Conservation (phyloP, 305 asterid species). For the Fraxinus xanthoxyloides region DNA sequence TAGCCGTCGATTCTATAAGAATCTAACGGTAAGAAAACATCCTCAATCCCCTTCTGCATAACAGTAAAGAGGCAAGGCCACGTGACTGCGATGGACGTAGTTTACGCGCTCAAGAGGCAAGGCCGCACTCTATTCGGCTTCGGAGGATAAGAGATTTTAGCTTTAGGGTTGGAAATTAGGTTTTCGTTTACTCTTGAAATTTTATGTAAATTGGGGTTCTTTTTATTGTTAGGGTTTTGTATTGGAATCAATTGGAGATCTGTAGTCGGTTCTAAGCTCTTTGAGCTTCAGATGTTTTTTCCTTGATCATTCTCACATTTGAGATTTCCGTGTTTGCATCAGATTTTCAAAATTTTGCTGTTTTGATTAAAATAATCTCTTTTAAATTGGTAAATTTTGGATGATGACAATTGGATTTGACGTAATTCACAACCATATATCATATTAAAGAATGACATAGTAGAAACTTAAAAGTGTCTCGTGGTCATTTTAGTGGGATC, state of each 20-base stretch:
- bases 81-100: slow-evolving; percentile 14
- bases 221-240: neutral
- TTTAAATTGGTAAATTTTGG: neutral
- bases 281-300: neutral
- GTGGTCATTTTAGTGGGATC: too few relatives aligned
- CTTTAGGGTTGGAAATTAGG: neutral
- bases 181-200: neutral
- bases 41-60: neutral
- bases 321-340: neutral
- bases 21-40: slow-evolving; percentile 28
- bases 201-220: neutral
- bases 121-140: slow-evolving; percentile 15
- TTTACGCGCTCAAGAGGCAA: slow-evolving; percentile 14
- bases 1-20: slow-evolving; percentile 26
- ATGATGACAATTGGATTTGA: neutral
- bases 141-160: neutral
- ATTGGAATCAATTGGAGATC: neutral
- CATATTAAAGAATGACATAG: too few relatives aligned
- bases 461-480: too few relatives aligned
- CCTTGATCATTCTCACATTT: neutral
- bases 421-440: neutral
- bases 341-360: neutral
- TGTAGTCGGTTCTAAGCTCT: neutral
- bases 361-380: neutral
- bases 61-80: too few relatives aligned